Percentiles rank a stretch among this genome's conserved stretches.
These are phyloP conservation scores for Aspergillus spinulosporus DNA, from an alignment of 2,329 filamentous ascomycete genomes.

Conservation along the genomic window DNA sequence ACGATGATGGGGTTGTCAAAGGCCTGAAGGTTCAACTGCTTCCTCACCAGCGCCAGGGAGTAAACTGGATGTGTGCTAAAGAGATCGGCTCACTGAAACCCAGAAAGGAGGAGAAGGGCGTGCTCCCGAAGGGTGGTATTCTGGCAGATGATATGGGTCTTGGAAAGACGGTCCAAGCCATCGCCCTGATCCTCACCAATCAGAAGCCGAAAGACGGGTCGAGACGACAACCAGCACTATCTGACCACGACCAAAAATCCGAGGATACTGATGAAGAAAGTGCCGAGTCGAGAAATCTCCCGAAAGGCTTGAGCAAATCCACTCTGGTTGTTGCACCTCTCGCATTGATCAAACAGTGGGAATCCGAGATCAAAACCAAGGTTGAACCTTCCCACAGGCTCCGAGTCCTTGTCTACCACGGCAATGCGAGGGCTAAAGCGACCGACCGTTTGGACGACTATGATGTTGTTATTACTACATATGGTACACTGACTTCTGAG, in stretches of 20 bases:
- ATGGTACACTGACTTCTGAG: constrained; percentile 92
- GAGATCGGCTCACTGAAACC: constrained; percentile 84
- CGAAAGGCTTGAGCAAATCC: constrained; percentile 67
- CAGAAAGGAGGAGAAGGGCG: constrained; percentile 70
- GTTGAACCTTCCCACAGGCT: constrained; percentile 69
- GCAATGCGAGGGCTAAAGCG: constrained; percentile 77
- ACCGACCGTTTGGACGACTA: constrained; percentile 75
- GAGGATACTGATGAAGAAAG: constrained; percentile 41
- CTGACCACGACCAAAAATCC: constrained; percentile 53
- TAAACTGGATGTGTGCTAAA: constrained; percentile 92
- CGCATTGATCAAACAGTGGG: constrained; percentile 96
- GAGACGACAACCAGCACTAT: constrained; percentile 31
- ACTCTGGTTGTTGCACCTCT: constrained; percentile 92
- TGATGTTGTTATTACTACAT: constrained; percentile 96
- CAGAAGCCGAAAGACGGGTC: constrained; percentile 61
- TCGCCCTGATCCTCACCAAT: constrained; percentile 83
- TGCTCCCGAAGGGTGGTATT: constrained; percentile 87
- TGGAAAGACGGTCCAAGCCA: constrained; percentile 93
- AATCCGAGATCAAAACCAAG: constrained; percentile 84
- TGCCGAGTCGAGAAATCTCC: constrained; percentile 62
- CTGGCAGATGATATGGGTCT: constrained; percentile 94
- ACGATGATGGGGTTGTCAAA: constrained; percentile 66
- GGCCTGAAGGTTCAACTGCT: constrained; percentile 85
- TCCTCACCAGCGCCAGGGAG: constrained; percentile 90
- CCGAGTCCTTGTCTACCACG: constrained; percentile 87